Evolutionary conservation across 495 filamentous ascomycete genomes (phyloP), one percentile per base, ranked within the genome.

Genomic region (Massariosphaeria phaeospora): DNA sequence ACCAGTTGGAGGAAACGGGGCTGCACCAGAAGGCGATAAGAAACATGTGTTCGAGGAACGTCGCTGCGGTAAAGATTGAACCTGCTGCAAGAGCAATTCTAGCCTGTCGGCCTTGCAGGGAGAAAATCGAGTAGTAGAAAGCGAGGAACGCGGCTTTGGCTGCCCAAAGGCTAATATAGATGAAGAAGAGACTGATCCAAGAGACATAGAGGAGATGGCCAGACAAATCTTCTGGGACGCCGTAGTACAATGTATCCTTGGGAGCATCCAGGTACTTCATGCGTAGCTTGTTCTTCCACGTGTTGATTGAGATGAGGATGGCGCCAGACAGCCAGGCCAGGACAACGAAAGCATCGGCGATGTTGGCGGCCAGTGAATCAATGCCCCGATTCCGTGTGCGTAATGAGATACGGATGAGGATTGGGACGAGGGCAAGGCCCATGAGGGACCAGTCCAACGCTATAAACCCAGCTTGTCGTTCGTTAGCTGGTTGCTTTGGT

Each of bases 151-250:
- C 67, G 38, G 64, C 66, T 57, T 69, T 70, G 39, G 56, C 51
- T 8, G 55, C 42, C 68, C 68, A 70, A 4, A 69, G 63, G 5
- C 45, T 48, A 38, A 69, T 68, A 57, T 70, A 70, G 45, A 70
- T 69, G 56, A 69, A 70, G 49, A 64, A 69, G 15, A 70, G 61
- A 11, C 58, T 63, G 40, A 69, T 61, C 67, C 67, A 70, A n/a
- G 68, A 70, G 30, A 70, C 67, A 49, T 69, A 57, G 13, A 66
- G 56, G 13, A 66, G 43, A 31, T 66, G 63, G 17, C 55, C 59
- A 27, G 59, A 51, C n/a, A 53, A 55, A 21, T 35, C 11, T 10
- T 47, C 7, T 4, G 55, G 59, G 5, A 63, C 59, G 21, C 43
- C 40, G 54, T 63, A 63, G 48, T 66, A 62, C 34, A 70, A 55